phyloP scores from a whole-genome alignment of 1,139 yeast species.

The Meyerozyma sp. region DNA sequence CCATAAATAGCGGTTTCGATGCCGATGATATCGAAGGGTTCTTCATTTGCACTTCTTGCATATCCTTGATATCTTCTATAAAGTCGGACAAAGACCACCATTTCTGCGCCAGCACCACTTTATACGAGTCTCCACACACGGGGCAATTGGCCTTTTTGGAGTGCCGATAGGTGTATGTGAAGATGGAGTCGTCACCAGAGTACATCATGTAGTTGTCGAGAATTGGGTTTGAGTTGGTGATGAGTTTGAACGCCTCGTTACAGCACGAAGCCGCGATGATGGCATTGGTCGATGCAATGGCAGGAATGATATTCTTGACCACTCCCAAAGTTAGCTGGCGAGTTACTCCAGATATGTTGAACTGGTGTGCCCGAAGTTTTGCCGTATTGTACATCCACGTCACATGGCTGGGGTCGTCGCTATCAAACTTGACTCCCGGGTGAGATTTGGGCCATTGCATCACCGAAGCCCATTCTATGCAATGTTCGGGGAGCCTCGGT shows the following conservation, averaged over 20 bases:
- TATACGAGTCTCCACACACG: slow-evolving; percentile 60
- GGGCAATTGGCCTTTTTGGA: slow-evolving; percentile 60
- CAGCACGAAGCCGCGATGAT: slow-evolving; percentile 89
- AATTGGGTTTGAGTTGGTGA: slow-evolving; percentile 63
- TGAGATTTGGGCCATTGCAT: slow-evolving; percentile 64
- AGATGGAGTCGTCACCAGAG: slow-evolving; percentile 73
- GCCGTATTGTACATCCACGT: slow-evolving; percentile 61
- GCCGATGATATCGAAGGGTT: slow-evolving; percentile 49
- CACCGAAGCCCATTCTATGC: slow-evolving; percentile 86
- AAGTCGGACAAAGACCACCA: slow-evolving; percentile 47
- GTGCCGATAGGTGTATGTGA: slow-evolving; percentile 66
- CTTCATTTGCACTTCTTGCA: slow-evolving; percentile 37
- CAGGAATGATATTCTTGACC: slow-evolving; percentile 88
- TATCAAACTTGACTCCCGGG: slow-evolving; percentile 49
- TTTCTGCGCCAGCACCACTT: slow-evolving; percentile 23
- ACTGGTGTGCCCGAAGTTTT: slow-evolving; percentile 52
- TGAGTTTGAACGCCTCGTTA: slow-evolving; percentile 77
- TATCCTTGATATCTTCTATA: slow-evolving; percentile 31
- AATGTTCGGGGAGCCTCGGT: slow-evolving; percentile 90
- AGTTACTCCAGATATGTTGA: slow-evolving; percentile 70
- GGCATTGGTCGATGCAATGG: slow-evolving; percentile 93
- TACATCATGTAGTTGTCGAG: slow-evolving; percentile 84
- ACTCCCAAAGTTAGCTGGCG: slow-evolving; percentile 75
- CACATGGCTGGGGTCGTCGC: slow-evolving; percentile 66
- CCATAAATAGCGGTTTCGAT: slow-evolving; percentile 40